Evolutionary conservation across 139 green algal species (phyloP).

Genomic region (Micromonas commoda): DNA sequence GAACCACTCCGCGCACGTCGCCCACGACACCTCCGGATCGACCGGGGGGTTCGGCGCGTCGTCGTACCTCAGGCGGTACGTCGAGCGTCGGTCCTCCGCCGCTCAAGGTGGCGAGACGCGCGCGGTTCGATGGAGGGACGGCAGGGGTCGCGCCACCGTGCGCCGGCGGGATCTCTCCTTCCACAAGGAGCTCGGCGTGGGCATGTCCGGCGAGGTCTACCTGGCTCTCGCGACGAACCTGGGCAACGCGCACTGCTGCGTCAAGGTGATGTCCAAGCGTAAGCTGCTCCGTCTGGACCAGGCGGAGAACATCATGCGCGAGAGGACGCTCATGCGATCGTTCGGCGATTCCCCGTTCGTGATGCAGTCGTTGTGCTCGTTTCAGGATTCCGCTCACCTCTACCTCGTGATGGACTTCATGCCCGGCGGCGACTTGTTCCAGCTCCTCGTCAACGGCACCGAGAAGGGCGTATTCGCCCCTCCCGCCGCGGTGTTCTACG

Average conservation of each 20-base stretch:
- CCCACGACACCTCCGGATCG: too few species aligned
- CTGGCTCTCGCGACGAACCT: background rate
- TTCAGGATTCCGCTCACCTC: conserved; percentile 7
- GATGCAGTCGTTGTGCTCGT: conserved; percentile 21
- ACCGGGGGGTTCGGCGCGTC: too few species aligned
- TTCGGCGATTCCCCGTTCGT: conserved; percentile 11
- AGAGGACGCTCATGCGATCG: background rate
- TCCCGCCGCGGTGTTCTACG: conserved; percentile 24
- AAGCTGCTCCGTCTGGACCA: conserved; percentile 17
- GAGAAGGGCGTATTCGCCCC: background rate
- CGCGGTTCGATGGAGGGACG: background rate
- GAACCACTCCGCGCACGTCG: too few species aligned
- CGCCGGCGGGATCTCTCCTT: conserved; percentile 1
- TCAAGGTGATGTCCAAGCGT: conserved; percentile 23
- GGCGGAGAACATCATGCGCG: conserved; percentile 11
- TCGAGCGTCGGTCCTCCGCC: too few species aligned
- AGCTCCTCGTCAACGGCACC: conserved; percentile 13
- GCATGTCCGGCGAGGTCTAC: conserved; percentile 14
- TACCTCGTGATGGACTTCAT: conserved; percentile 20
- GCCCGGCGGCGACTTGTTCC: conserved; percentile 21
- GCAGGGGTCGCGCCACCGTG: background rate
- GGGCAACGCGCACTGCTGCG: background rate
- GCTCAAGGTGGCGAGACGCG: too few species aligned
- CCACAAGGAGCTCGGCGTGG: conserved; percentile 21
- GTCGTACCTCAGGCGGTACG: too few species aligned